Percentiles rank a stretch among this genome's conserved stretches.
These are phyloP conservation scores for Geotrichum restrictum DNA, from an alignment of 1,139 yeast species.

Conservation along the genomic window DNA sequence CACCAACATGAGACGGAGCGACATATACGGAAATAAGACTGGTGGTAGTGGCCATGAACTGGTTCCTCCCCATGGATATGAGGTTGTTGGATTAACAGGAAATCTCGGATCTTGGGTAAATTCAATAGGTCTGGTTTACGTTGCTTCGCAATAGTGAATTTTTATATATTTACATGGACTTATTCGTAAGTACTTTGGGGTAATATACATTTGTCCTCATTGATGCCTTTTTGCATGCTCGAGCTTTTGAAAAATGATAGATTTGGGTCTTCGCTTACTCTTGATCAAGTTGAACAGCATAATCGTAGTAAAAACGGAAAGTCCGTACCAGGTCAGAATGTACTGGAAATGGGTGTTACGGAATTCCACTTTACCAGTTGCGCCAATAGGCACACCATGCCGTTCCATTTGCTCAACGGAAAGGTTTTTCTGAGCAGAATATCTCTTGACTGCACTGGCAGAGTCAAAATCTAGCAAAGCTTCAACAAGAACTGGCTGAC, in stretches of 20 bases:
- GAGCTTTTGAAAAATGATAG: constrained; percentile 25
- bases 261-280: constrained; percentile 26
- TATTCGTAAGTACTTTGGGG: not conserved
- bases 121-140: constrained; percentile 63
- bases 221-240: constrained; percentile 29
- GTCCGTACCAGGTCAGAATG: constrained; percentile 91
- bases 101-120: constrained; percentile 64
- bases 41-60: constrained; percentile 69
- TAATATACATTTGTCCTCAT: too few species aligned
- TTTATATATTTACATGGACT: constrained; percentile 3
- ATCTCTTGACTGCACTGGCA: constrained; percentile 46
- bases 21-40: constrained; percentile 54
- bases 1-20: constrained; percentile 45
- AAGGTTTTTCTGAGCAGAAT: constrained; percentile 30
- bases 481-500: constrained; percentile 75
- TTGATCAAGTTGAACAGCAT: constrained; percentile 54
- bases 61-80: constrained; percentile 55
- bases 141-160: constrained; percentile 16
- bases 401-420: constrained; percentile 41
- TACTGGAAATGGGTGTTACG: constrained; percentile 90
- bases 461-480: constrained; percentile 55
- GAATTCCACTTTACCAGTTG: constrained; percentile 70
- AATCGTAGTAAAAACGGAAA: constrained; percentile 65
- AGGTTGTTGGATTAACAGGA: constrained; percentile 67
- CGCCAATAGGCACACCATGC: constrained; percentile 90